A percentile compares a stretch with the other conserved stretches of the same genome.
Conservation (phyloP, 371 early-diverging fungal genomes). For the Chytridiales sp. region DNA sequence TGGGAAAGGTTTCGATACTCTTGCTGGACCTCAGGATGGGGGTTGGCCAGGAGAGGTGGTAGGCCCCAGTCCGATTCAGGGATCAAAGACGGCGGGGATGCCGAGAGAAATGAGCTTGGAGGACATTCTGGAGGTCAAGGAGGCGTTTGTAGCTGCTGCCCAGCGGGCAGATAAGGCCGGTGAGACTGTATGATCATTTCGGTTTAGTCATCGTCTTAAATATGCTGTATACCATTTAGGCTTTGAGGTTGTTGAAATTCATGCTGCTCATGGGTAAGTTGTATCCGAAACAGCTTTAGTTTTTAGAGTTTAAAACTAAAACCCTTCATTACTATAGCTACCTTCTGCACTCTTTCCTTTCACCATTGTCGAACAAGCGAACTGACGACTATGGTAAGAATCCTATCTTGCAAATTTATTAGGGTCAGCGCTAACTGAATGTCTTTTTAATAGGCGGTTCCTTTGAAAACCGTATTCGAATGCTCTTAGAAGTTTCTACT, state of each 20-base stretch:
- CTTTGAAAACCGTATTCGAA: constrained; percentile 29
- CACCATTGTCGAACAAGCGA: constrained; percentile 76
- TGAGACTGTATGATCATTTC: neutral
- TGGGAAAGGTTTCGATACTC: neutral
- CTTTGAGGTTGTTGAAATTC: constrained; percentile 13
- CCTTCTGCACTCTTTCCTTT: constrained; percentile 74
- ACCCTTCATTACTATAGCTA: constrained; percentile 60
- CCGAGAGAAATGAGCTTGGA: constrained; percentile 64
- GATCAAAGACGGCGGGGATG: constrained; percentile 39
- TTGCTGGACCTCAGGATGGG: constrained; percentile 56
- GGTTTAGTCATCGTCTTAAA: neutral
- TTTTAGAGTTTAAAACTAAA: too few relatives aligned
- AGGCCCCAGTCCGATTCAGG: constrained; percentile 65
- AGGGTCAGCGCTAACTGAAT: too few relatives aligned
- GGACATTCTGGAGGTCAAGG: constrained; percentile 60
- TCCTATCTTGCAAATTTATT: too few relatives aligned
- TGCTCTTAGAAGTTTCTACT: constrained; percentile 11
- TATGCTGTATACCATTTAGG: neutral
- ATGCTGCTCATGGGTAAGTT: constrained; percentile 62
- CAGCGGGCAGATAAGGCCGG: constrained; percentile 48
- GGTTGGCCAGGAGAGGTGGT: constrained; percentile 79
- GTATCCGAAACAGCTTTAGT: too few relatives aligned
- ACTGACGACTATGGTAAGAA: constrained; percentile 86
- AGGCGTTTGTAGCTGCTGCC: constrained; percentile 72
- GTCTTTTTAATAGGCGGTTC: too few relatives aligned